Evolutionary conservation across 306 rosid genomes (phyloP).

Genomic region (Quercus bicolor): DNA sequence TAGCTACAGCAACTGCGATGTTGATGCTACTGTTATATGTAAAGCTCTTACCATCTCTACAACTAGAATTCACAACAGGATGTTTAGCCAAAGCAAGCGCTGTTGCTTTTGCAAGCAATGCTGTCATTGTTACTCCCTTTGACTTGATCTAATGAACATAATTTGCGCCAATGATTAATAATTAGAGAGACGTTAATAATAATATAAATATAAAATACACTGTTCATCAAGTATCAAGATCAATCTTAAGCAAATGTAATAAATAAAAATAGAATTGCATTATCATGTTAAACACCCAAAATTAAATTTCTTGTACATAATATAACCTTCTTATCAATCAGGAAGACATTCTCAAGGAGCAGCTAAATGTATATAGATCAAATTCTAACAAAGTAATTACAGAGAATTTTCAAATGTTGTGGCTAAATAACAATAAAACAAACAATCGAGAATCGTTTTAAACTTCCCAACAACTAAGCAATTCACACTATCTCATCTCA

Average conservation of each 20-base stretch:
- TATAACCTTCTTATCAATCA: background rate
- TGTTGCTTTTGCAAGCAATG: slow-evolving; percentile 97
- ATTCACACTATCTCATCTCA: background rate
- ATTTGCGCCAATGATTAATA: background rate
- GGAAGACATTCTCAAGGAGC: background rate
- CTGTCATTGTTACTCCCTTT: slow-evolving; percentile 99
- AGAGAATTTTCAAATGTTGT: background rate
- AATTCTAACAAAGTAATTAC: background rate
- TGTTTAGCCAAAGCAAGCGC: slow-evolving; percentile 87
- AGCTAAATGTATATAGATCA: background rate
- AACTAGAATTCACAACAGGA: slow-evolving; percentile 86
- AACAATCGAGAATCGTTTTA: background rate
- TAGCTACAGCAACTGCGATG: slow-evolving; percentile 93
- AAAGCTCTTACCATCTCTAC: slow-evolving; percentile 97
- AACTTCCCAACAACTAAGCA: background rate
- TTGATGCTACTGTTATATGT: slow-evolving; percentile 78
- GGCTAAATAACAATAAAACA: background rate
- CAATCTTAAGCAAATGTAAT: background rate
- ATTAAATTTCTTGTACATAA: background rate
- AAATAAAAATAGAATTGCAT: background rate
- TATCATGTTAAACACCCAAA: background rate
- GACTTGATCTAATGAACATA: slow-evolving; percentile 60
- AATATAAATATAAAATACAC: background rate
- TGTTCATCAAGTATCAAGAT: slow-evolving; percentile 13
- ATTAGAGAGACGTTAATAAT: background rate